These are phyloP conservation scores for Notholithocarpus densiflorus DNA, from an alignment of 306 rosid species.

Conservation along the genomic window DNA sequence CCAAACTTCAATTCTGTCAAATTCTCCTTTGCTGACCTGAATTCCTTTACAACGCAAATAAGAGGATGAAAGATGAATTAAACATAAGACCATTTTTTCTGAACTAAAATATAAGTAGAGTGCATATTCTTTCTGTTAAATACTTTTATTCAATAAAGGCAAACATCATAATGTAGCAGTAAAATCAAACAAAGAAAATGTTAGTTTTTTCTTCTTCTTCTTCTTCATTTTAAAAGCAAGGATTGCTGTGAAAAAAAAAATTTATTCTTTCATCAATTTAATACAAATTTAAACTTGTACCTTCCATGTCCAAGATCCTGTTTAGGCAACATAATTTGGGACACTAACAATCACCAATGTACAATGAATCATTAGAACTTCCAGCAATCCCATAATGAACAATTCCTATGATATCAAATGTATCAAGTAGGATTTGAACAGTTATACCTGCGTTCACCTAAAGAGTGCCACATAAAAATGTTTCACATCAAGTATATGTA, in stretches of 20 bases:
- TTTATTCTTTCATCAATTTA: background rate
- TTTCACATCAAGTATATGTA: background rate
- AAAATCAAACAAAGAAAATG: background rate
- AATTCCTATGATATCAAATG: constrained; percentile 10
- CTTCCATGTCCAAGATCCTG: constrained; percentile 17
- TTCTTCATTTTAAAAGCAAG: background rate
- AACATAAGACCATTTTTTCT: background rate
- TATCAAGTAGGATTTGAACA: constrained; percentile 19
- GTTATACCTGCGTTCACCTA: constrained; percentile 16
- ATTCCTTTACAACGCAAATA: constrained; percentile 1
- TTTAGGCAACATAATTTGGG: constrained; percentile 12
- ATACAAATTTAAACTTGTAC: constrained; percentile 2
- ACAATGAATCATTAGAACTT: constrained; percentile 11
- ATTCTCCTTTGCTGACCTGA: constrained; percentile 6
- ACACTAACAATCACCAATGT: constrained; percentile 20
- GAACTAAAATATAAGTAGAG: background rate
- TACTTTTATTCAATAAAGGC: background rate
- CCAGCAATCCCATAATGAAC: constrained; percentile 17
- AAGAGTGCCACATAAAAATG: background rate
- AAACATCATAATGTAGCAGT: background rate
- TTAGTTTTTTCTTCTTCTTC: background rate
- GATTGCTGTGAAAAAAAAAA: too few relatives aligned
- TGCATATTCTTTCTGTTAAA: background rate
- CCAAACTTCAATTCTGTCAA: constrained; percentile 11
- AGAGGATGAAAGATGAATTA: background rate